Percentiles rank a stretch among this genome's conserved stretches.
phyloP scores from a whole-genome alignment of 306 rosid genomes.

The Prinsepia uniflora region DNA sequence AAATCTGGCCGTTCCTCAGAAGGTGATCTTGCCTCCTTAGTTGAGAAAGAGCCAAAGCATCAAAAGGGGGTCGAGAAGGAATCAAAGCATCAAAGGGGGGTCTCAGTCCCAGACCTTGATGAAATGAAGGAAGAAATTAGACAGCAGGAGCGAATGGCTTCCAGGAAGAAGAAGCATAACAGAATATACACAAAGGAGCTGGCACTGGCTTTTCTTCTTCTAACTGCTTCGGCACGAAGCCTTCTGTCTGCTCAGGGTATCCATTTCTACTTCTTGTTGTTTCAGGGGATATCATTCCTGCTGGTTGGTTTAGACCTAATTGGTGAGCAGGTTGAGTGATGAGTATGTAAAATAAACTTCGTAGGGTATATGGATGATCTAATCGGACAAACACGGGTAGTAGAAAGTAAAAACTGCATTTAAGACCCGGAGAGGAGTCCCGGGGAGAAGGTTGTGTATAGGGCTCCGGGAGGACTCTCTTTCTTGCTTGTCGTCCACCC shows the following conservation, averaged over 20 bases:
- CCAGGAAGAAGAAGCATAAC: slow-evolving; percentile 63
- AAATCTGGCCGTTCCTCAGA: slow-evolving; percentile 88
- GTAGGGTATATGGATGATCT: slow-evolving; percentile 7
- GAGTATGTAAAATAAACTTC: not conserved
- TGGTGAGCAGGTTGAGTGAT: slow-evolving; percentile 77
- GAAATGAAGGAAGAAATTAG: slow-evolving; percentile 66
- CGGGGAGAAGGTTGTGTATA: slow-evolving; percentile 8
- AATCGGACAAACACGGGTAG: slow-evolving; percentile 15
- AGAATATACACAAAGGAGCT: slow-evolving; percentile 78
- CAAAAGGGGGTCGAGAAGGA: slow-evolving; percentile 37
- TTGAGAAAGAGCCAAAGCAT: slow-evolving; percentile 54
- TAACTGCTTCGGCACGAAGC: slow-evolving; percentile 88
- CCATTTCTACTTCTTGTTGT: slow-evolving; percentile 91
- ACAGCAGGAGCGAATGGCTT: slow-evolving; percentile 40
- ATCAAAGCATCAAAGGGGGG: slow-evolving; percentile 52
- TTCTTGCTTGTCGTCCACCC: slow-evolving; percentile 17
- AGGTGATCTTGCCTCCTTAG: slow-evolving; percentile 69
- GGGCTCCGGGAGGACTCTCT: slow-evolving; percentile 18
- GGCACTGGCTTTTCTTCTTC: slow-evolving; percentile 72
- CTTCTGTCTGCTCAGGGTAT: slow-evolving; percentile 95
- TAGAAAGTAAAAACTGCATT: not conserved
- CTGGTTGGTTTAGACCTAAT: slow-evolving; percentile 86
- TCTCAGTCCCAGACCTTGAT: slow-evolving; percentile 53
- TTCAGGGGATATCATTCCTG: slow-evolving; percentile 84
- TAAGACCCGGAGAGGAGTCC: not conserved